A percentile compares a stretch with the other conserved stretches of the same genome.
phyloP scores from a whole-genome alignment of 768 basidiomycete species.

The Leccinum aurantiacum region DNA sequence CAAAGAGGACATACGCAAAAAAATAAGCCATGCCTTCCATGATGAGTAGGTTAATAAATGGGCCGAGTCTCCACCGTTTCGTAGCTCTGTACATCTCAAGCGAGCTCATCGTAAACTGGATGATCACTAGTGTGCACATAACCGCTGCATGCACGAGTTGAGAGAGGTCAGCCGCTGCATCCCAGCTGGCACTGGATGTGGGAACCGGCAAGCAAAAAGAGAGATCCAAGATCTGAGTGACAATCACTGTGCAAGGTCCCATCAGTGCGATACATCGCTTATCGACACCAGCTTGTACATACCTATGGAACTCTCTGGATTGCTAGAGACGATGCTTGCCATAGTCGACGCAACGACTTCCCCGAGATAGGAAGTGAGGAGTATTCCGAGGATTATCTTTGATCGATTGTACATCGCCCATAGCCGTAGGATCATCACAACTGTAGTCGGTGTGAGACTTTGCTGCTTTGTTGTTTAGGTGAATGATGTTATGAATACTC shows the following conservation, averaged over 20 bases:
- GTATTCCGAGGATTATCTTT: not conserved
- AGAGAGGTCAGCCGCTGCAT: not conserved
- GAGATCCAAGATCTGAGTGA: not conserved
- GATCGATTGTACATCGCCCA: not conserved
- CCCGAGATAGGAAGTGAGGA: not conserved
- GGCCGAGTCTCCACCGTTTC: not conserved
- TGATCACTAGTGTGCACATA: not conserved
- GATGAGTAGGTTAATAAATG: not conserved
- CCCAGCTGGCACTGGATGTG: not conserved
- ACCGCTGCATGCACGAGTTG: not conserved
- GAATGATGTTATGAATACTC: not conserved
- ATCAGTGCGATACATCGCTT: not conserved
- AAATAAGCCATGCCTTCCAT: not conserved
- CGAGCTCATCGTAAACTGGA: not conserved
- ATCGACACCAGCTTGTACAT: not conserved
- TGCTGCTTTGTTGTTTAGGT: not conserved
- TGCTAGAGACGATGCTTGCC: not conserved
- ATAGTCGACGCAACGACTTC: not conserved
- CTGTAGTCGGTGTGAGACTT: not conserved
- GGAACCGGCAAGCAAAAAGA: not conserved
- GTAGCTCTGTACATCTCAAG: not conserved
- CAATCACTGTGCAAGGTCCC: not conserved
- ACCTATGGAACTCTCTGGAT: not conserved
- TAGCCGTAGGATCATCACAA: not conserved
- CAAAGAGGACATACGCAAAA: not conserved